Percentiles rank a stretch among this genome's conserved stretches.
Conservation (phyloP, 2,329 filamentous ascomycete genomes). For the Trichoderma citrinoviride region DNA sequence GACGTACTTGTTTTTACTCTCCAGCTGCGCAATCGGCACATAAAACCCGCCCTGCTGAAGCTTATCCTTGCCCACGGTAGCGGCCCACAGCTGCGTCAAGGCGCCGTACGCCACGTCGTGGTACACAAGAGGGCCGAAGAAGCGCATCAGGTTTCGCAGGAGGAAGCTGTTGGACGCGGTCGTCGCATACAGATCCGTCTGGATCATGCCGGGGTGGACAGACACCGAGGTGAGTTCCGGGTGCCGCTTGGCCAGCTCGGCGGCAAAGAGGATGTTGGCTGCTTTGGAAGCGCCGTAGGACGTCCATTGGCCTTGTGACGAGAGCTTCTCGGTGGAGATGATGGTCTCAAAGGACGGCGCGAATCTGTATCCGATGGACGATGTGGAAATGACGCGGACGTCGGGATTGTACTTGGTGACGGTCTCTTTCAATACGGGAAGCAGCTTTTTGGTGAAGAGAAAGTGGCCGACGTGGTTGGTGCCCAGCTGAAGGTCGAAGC, state of each 20-base stretch:
- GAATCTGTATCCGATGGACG: constrained; percentile 30
- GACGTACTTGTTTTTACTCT: not conserved
- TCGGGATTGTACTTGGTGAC: constrained; percentile 15
- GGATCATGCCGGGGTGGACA: constrained; percentile 48
- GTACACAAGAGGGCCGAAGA: not conserved
- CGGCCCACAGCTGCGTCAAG: constrained; percentile 4
- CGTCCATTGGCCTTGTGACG: constrained; percentile 38
- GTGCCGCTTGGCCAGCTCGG: constrained; percentile 44
- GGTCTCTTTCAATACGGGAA: not conserved
- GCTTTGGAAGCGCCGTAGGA: constrained; percentile 53
- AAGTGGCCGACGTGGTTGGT: constrained; percentile 41
- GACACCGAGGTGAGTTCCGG: constrained; percentile 44
- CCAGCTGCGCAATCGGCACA: not conserved
- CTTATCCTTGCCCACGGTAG: constrained; percentile 1
- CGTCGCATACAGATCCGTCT: constrained; percentile 29
- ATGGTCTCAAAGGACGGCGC: constrained; percentile 34
- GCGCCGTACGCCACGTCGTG: constrained; percentile 4
- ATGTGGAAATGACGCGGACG: constrained; percentile 30
- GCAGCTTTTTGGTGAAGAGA: constrained; percentile 4
- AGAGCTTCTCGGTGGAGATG: constrained; percentile 28
- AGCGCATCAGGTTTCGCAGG: not conserved
- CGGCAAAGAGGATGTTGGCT: constrained; percentile 47
- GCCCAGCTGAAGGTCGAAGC: constrained; percentile 49
- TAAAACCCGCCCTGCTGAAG: constrained; percentile 5
- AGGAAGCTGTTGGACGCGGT: not conserved